Base-by-base conservation (phyloP, 2,329 filamentous ascomycete genomes). In the Ophiostoma sp. region DNA sequence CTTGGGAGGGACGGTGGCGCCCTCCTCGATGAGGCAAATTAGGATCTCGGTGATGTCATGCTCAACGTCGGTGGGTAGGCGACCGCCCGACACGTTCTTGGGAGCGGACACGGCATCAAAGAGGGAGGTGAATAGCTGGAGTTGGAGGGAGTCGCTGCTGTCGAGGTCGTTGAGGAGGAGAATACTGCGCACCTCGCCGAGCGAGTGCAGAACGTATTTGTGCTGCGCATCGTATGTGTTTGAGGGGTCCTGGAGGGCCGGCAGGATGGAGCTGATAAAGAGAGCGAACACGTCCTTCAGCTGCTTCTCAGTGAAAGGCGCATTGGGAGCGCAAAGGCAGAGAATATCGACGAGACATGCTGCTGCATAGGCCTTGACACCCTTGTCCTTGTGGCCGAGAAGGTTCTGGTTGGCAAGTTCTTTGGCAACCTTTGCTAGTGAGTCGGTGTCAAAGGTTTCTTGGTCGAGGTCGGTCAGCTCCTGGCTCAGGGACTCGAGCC, bases 281-380 rank as follows among this genome's bases (percentile, higher is more conserved):
- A 97, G 86, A 41, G 88, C 89, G 81, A 98, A 99, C 76, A 98
- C 94, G 79, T 96, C 93, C 92, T 96, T 97, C 71, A 98, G 84
- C 80, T 98, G 93, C 70, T 90, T 87, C 55, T 87, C 87, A 38
- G 92, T 96, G 79, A 96, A 98, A 18, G 95, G 95, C 76, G 95
- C 95, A 82, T 98, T 89, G 0, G 95, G 95, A 41, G 95, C 95
- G 79, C 92, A 97, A 69, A 99, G 84, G 74, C 91, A 89, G 76
- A 99, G 85, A 73, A 99, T 90, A 77, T 99, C 95, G 67, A 97
- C 93, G 70, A 98, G 83, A 77, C 93, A 98, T 75, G 91, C 91
- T 60, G 93, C 89, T 44, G 91, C 87, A 81, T 90, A 97, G 40
- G 95, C 94, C 78, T 91, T 90, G 72, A 99, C 93, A 68, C 95